Conservation (phyloP, 2,329 filamentous ascomycete genomes). For the Alternaria atra region DNA sequence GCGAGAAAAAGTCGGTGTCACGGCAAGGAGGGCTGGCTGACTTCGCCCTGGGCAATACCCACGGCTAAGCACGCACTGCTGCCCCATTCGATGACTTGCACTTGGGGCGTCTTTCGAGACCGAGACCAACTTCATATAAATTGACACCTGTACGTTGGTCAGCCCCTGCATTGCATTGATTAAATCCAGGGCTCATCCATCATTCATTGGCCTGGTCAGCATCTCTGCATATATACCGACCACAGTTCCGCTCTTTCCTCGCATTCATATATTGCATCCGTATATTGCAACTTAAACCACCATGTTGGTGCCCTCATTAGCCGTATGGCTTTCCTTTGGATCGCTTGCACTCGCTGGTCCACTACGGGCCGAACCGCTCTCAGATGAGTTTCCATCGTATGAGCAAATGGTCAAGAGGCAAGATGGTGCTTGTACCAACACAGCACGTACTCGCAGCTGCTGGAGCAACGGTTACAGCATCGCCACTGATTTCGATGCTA, state of each 20-base stretch:
- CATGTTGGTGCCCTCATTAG: conserved; percentile 39
- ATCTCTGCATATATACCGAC: conserved; percentile 18
- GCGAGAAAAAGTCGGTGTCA: conserved; percentile 12
- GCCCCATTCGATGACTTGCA: conserved; percentile 6
- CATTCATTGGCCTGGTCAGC: conserved; percentile 21
- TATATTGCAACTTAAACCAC: conserved; percentile 18
- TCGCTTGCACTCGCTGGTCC: conserved; percentile 42
- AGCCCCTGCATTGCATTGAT: conserved; percentile 17
- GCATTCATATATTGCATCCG: background rate
- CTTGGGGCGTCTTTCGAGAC: conserved; percentile 1
- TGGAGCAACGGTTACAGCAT: conserved; percentile 57
- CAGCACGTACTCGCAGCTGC: conserved; percentile 52
- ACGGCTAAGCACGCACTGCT: background rate
- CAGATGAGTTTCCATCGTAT: conserved; percentile 17
- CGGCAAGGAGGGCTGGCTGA: conserved; percentile 6
- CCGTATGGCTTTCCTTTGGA: conserved; percentile 36
- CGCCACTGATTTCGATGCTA: conserved; percentile 57
- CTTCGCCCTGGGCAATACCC: background rate
- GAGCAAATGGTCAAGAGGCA: conserved; percentile 39
- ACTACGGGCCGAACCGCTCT: conserved; percentile 22
- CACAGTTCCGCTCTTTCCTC: conserved; percentile 9
- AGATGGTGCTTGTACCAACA: conserved; percentile 53
- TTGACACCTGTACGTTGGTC: conserved; percentile 12
- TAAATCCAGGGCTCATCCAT: conserved; percentile 8
- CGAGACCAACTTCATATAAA: conserved; percentile 26